A percentile compares a stretch with the other conserved stretches of the same genome.
phyloP scores from a whole-genome alignment of 371 early-diverging fungal genomes.

The Encephalitozoon cuniculi region DNA sequence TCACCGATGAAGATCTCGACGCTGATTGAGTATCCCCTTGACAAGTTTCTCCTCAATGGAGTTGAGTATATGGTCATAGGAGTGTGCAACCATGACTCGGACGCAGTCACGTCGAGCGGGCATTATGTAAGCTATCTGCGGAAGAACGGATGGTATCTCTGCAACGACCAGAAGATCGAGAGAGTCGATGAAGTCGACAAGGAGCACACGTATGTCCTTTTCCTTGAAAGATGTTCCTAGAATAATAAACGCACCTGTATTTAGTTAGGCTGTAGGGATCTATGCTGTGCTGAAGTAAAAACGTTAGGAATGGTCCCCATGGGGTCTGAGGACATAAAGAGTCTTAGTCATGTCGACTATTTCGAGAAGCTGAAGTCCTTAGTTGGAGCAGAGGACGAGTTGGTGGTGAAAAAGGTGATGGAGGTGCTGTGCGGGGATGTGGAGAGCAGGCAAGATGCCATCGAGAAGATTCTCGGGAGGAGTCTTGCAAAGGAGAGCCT shows the following conservation, averaged over 20 bases:
- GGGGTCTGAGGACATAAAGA: not conserved
- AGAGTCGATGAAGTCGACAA: conserved; percentile 25
- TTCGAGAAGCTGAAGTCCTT: not conserved
- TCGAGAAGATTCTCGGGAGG: not conserved
- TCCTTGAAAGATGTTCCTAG: conserved; percentile 31
- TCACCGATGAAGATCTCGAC: conserved; percentile 69
- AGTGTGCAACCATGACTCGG: conserved; percentile 37
- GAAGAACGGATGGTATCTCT: conserved; percentile 43
- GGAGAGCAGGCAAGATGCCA: not conserved
- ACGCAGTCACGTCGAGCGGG: conserved; percentile 25
- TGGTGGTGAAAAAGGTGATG: not conserved
- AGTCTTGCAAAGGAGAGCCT: not conserved
- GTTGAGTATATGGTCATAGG: conserved; percentile 25
- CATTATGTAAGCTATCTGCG: conserved; percentile 51
- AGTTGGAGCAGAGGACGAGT: not conserved
- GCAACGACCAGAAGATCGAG: conserved; percentile 46
- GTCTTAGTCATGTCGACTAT: not conserved
- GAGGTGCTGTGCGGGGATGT: not conserved
- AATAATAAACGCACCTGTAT: not conserved
- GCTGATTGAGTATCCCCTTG: conserved; percentile 65
- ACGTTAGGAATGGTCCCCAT: not conserved
- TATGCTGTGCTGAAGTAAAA: not conserved
- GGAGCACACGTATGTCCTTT: conserved; percentile 49
- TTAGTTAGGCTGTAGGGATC: not conserved
- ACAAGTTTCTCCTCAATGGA: not conserved